Evolutionary conservation across 768 basidiomycete species (phyloP).

Genomic region (Kwoniella pini): DNA sequence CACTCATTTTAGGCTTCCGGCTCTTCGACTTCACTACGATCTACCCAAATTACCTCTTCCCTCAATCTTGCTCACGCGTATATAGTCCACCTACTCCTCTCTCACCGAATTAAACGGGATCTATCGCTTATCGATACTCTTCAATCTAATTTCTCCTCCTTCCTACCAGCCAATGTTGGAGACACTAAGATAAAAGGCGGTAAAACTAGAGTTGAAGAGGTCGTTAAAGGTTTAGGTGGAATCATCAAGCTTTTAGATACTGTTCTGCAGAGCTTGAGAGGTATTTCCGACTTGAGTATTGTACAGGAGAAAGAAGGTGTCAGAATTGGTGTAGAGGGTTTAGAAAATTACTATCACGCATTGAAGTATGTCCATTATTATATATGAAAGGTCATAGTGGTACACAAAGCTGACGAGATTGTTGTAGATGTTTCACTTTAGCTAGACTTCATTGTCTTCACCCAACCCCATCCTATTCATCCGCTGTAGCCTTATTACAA

Average conservation of each 20-base stretch:
- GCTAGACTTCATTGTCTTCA: conserved; percentile 66
- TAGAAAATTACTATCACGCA: conserved; percentile 72
- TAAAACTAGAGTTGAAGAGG: conserved; percentile 43
- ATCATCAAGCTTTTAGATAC: conserved; percentile 83
- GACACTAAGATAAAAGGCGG: conserved; percentile 34
- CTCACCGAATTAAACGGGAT: conserved; percentile 84
- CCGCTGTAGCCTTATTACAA: conserved; percentile 43
- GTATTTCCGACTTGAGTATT: conserved; percentile 77
- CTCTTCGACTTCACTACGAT: conserved; percentile 37
- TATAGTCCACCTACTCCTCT: conserved; percentile 81
- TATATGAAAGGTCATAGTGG: neutral
- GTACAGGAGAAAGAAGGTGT: conserved; percentile 88
- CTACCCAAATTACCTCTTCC: conserved; percentile 37
- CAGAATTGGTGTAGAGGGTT: conserved; percentile 72
- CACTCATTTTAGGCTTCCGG: conserved; percentile 35
- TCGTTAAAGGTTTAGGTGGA: conserved; percentile 72
- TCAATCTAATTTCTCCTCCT: conserved; percentile 44
- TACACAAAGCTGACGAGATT: neutral
- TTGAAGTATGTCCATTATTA: conserved; percentile 60
- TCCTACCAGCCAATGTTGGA: conserved; percentile 29
- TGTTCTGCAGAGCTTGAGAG: conserved; percentile 76
- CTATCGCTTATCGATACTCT: conserved; percentile 71
- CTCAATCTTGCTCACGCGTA: conserved; percentile 75
- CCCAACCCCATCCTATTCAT: conserved; percentile 46
- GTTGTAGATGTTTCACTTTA: conserved; percentile 64